Evolutionary conservation across 768 basidiomycete genomes (phyloP).

Genomic region (Obba rivulosa): DNA sequence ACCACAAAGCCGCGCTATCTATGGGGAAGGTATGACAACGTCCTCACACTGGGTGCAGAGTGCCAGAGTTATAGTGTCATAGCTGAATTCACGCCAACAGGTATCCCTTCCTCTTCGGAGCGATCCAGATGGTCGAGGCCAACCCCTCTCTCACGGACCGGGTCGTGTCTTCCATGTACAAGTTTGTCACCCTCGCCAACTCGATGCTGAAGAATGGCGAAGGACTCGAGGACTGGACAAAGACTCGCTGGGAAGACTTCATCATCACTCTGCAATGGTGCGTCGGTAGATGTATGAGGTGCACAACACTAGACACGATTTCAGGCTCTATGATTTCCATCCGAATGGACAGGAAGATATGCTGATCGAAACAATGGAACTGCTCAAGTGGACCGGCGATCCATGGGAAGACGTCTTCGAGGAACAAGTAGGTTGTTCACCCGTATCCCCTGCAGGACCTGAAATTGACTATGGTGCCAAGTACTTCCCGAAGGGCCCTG

Average conservation of each 20-base stretch:
- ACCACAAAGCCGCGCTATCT: slow-evolving; percentile 48
- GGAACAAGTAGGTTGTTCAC: slow-evolving; percentile 26
- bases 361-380: slow-evolving; percentile 48
- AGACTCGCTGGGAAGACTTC: slow-evolving; percentile 55
- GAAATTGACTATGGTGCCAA: slow-evolving; percentile 10
- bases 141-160: slow-evolving; percentile 36
- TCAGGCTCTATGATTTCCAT: slow-evolving; percentile 52
- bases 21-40: slow-evolving; percentile 39
- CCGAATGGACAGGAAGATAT: slow-evolving; percentile 43
- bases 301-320: background rate
- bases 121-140: slow-evolving; percentile 50
- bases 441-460: background rate
- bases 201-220: slow-evolving; percentile 47
- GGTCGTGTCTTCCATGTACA: slow-evolving; percentile 47
- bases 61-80: too few species aligned
- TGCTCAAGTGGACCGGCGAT: slow-evolving; percentile 45
- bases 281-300: background rate
- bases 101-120: slow-evolving; percentile 54
- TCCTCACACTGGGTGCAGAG: too few species aligned
- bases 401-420: slow-evolving; percentile 52
- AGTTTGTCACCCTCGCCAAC: slow-evolving; percentile 48
- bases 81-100: background rate
- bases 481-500: slow-evolving; percentile 42
- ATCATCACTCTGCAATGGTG: slow-evolving; percentile 53
- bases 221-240: slow-evolving; percentile 49